Conservation (phyloP, 768 basidiomycete genomes). For the Lyophyllum decastes region DNA sequence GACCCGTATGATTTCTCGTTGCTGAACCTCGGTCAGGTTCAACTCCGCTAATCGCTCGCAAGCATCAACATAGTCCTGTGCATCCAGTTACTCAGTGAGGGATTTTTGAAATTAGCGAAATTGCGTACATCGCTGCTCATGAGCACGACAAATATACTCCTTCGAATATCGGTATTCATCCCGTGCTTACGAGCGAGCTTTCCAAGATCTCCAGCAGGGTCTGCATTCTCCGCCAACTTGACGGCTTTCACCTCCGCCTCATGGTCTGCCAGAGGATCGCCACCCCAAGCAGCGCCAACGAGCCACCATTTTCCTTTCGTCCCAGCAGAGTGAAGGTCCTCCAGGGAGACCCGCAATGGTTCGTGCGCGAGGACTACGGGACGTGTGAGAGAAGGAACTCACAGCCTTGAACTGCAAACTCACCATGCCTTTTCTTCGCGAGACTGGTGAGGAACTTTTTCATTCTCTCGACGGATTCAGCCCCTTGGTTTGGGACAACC, state of each 20-base stretch:
- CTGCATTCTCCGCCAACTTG: constrained; percentile 20
- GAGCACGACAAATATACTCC: constrained; percentile 88
- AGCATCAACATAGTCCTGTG: constrained; percentile 93
- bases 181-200: constrained; percentile 93
- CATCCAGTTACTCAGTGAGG: not conserved
- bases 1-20: constrained; percentile 93
- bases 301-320: constrained; percentile 98
- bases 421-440: constrained; percentile 76
- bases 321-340: constrained; percentile 83
- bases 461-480: constrained; percentile 80
- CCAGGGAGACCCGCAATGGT: constrained; percentile 79
- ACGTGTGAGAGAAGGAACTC: not conserved
- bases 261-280: constrained; percentile 84
- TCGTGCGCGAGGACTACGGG: constrained; percentile 76
- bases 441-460: constrained; percentile 83
- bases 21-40: constrained; percentile 84
- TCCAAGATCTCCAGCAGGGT: constrained; percentile 45
- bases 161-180: constrained; percentile 96
- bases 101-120: not conserved
- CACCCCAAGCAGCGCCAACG: constrained; percentile 94
- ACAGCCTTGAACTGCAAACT: constrained; percentile 13
- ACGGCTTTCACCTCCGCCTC: constrained; percentile 37
- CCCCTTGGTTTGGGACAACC: constrained; percentile 64
- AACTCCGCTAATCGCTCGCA: constrained; percentile 87
- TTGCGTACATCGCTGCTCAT: constrained; percentile 91